These are phyloP conservation scores for Nigrospora oryzae DNA, from an alignment of 2,329 filamentous ascomycete species.

Conservation along the genomic window DNA sequence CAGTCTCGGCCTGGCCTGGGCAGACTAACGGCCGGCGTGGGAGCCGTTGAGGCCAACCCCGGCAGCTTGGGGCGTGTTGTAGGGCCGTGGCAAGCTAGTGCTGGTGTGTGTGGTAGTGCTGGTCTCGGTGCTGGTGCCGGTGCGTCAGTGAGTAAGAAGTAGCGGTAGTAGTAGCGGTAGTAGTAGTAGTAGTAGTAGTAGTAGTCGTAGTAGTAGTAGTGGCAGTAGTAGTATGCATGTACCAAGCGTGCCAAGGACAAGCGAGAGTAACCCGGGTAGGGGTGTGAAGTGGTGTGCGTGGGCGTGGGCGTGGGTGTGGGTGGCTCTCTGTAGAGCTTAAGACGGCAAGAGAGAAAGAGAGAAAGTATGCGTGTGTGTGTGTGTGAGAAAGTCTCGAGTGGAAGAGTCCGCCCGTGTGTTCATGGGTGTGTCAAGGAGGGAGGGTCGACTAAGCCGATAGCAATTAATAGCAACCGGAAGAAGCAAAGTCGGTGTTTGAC, in stretches of 20 bases:
- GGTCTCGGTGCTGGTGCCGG: neutral
- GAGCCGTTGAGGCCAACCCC: slow-evolving; percentile 17
- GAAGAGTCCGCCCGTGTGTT: too few species aligned
- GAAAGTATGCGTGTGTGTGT: too few species aligned
- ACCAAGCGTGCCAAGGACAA: neutral
- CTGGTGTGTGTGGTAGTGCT: neutral
- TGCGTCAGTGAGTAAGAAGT: neutral
- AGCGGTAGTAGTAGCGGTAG: too few species aligned
- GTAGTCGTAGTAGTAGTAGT: too few species aligned
- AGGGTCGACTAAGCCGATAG: slow-evolving; percentile 10
- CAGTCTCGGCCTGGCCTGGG: slow-evolving; percentile 18
- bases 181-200: too few species aligned
- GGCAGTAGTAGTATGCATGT: slow-evolving; percentile 7
- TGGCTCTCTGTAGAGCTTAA: too few species aligned
- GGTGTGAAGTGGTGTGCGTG: too few species aligned
- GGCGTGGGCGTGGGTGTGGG: too few species aligned
- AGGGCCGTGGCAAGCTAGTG: neutral
- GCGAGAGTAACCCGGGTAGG: too few species aligned
- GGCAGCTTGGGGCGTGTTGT: slow-evolving; percentile 4
- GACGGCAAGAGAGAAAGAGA: too few species aligned
- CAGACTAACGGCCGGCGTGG: slow-evolving; percentile 19
- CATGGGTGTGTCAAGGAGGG: neutral
- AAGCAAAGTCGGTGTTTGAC: slow-evolving; percentile 7
- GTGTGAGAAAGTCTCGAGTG: too few species aligned
- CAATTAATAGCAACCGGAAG: slow-evolving; percentile 16